Base-by-base conservation (phyloP, 345 rosid species). In the Camelina sativa region DNA sequence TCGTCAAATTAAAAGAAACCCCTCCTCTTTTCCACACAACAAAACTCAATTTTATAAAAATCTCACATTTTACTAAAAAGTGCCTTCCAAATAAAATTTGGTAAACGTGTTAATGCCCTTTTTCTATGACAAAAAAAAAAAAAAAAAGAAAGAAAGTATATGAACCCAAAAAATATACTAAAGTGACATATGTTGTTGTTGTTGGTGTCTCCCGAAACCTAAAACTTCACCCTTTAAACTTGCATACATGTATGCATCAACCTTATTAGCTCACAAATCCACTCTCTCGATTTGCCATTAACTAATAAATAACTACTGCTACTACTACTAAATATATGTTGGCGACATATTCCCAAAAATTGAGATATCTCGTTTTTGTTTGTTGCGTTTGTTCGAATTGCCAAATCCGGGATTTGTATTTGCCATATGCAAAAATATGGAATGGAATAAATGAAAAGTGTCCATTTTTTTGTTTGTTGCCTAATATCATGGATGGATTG, bases 1-100 rank as follows among this genome's bases (percentile, higher is more conserved):
- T 85, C 88, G 30, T 28, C 30, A n/a, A n/a, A n/a, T n/a, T n/a
- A 86, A 88, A 84, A 75, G 69, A 65, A 34, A 10, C 52, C 9
- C 65, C 66, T 76, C 64, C 77, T 78, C 86, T 73, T 71, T 70
- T 28, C 52, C 62, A 41, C 58, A 65, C 69, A 72, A 30, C 50
- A 69, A 12, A 76, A 54, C 65, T 62, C 65, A 62, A 44, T 11
- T 69, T 69, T 69, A 71, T 54, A 69, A 62, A 69, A 62, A 69
- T 11, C 46, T 76, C 80, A 69, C 80, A 76, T 69, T 46, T 25
- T 38, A 76, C 80, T 63, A 76, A 69, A 76, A 76, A 69, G 80
- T 62, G 73, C 0, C 13, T 40, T 28, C 15, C 72, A 65, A 74
- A 22, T n/a, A 74, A 57, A 25, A n/a, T n/a, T n/a, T n/a, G n/a